Percentiles rank a stretch among this genome's conserved stretches.
phyloP scores from a whole-genome alignment of 176 grass and related monocot genomes.

The Pharus latifolius region DNA sequence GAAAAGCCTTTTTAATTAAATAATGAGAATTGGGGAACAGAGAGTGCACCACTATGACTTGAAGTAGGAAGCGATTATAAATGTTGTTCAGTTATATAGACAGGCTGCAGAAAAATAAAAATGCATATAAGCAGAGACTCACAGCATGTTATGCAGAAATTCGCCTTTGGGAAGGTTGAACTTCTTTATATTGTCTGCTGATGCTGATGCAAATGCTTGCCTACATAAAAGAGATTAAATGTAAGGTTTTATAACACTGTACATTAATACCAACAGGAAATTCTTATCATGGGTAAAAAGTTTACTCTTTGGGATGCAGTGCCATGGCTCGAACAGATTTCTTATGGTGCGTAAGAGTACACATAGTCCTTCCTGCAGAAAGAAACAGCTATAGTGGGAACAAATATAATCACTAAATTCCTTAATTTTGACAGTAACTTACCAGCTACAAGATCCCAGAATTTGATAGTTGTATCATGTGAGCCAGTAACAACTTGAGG shows the following conservation, averaged over 20 bases:
- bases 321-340: constrained; percentile 95
- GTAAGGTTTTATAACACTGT: neutral
- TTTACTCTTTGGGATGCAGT: constrained; percentile 88
- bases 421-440: constrained; percentile 5
- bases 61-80: neutral
- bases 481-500: constrained; percentile 98
- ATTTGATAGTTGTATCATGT: constrained; percentile 93
- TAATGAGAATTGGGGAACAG: neutral
- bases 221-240: constrained; percentile 26
- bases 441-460: constrained; percentile 99
- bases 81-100: neutral
- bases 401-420: neutral
- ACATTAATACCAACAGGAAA: neutral
- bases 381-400: constrained; percentile 17
- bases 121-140: constrained; percentile 21
- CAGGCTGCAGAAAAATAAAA: neutral
- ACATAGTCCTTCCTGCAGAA: constrained; percentile 80
- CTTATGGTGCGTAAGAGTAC: constrained; percentile 94
- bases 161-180: constrained; percentile 84
- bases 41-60: neutral
- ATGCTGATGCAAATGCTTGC: constrained; percentile 88
- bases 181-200: constrained; percentile 97
- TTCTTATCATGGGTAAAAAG: neutral
- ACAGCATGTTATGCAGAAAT: constrained; percentile 99
- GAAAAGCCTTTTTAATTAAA: neutral